A percentile compares a stretch with the other conserved stretches of the same genome.
These are phyloP conservation scores for Fusarium nelsonii DNA, from an alignment of 2,329 filamentous ascomycete genomes.

Conservation along the genomic window DNA sequence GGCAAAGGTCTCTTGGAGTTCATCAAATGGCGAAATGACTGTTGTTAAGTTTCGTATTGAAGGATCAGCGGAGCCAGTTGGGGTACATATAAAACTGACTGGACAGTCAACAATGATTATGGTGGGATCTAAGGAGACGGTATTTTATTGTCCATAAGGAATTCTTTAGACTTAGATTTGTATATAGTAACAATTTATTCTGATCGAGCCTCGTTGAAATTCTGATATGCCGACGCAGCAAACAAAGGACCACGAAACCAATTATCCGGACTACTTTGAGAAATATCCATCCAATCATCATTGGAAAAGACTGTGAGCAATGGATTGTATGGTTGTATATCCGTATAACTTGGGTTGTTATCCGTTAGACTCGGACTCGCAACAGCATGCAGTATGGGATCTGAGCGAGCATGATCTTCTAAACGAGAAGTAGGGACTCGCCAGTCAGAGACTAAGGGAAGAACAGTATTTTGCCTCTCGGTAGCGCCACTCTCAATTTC, in stretches of 20 bases:
- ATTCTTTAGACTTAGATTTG: too few species aligned
- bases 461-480: rapidly evolving
- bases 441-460: neutral
- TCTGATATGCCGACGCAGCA: neutral
- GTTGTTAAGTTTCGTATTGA: neutral
- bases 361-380: neutral
- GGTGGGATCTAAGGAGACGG: neutral
- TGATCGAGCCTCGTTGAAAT: neutral
- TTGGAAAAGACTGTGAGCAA: neutral
- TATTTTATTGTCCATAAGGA: neutral
- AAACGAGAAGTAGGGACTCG: neutral
- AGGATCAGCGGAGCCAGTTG: neutral
- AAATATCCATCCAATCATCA: neutral
- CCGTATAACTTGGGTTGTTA: rapidly evolving
- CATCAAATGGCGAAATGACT: neutral
- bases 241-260: conserved; percentile 5
- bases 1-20: neutral
- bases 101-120: neutral
- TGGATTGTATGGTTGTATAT: neutral
- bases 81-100: neutral
- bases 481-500: neutral
- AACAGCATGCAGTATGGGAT: neutral
- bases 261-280: neutral
- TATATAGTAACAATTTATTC: neutral
- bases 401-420: neutral